Evolutionary conservation across 352 stramenopile genomes (phyloP).

Genomic region (Pythium pyrilobum): DNA sequence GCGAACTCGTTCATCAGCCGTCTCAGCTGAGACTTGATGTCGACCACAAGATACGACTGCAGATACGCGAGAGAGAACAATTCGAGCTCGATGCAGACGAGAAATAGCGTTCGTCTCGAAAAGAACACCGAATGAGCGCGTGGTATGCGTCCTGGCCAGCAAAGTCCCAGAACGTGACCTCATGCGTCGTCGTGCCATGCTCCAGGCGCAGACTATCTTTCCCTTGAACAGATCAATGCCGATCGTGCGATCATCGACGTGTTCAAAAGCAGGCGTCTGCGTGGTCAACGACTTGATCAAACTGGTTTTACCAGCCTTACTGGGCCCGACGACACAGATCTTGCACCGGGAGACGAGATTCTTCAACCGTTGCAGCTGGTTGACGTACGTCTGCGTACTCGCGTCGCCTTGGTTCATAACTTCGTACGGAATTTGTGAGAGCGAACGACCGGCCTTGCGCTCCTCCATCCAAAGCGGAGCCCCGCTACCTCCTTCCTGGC

Average conservation of each 20-base stretch:
- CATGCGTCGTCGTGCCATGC: slow-evolving; percentile 9
- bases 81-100: neutral
- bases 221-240: too few species aligned
- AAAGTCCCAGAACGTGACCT: slow-evolving; percentile 8
- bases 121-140: slow-evolving; percentile 5
- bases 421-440: too few species aligned
- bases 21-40: neutral
- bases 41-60: neutral
- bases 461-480: too few species aligned
- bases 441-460: too few species aligned
- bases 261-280: slow-evolving; percentile 1
- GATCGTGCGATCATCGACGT: slow-evolving; percentile 13
- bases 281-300: neutral
- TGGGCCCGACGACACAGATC: too few species aligned
- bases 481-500: too few species aligned
- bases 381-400: too few species aligned
- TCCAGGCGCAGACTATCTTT: too few species aligned
- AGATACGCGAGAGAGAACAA: neutral
- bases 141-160: slow-evolving; percentile 2
- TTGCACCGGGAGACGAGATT: too few species aligned
- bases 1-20: neutral
- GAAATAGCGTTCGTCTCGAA: neutral
- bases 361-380: too few species aligned
- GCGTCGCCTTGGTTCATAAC: too few species aligned
- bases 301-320: too few species aligned